Evolutionary conservation across 2,329 filamentous ascomycete species (phyloP).

Genomic region (Cladophialophora exuberans): DNA sequence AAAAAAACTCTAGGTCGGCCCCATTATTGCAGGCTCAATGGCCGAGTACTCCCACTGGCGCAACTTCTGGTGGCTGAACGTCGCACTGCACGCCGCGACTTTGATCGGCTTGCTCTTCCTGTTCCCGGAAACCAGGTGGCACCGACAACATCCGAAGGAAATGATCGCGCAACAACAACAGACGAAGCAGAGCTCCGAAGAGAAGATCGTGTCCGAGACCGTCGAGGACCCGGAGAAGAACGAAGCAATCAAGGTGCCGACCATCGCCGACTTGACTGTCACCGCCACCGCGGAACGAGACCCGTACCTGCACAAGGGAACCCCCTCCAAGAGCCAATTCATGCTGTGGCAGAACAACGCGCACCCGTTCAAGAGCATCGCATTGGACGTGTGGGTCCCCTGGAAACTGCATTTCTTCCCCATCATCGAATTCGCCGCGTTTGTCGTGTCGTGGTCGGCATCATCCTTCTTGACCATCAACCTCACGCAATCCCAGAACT

Average conservation of each 20-base stretch:
- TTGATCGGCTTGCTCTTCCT: constrained; percentile 12
- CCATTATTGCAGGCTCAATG: constrained; percentile 3
- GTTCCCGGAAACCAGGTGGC: constrained; percentile 20
- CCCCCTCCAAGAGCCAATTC: constrained; percentile 4
- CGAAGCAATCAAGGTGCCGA: background rate
- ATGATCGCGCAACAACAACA: background rate
- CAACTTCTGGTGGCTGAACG: constrained; percentile 52
- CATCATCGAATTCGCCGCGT: constrained; percentile 49
- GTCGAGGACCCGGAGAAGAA: background rate
- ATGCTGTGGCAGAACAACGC: constrained; percentile 3
- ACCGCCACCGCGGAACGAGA: background rate
- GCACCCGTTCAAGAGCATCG: constrained; percentile 40
- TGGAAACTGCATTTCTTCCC: constrained; percentile 49
- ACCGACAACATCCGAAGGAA: constrained; percentile 14
- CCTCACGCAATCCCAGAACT: constrained; percentile 58
- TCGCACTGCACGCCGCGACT: background rate
- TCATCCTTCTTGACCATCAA: constrained; percentile 57
- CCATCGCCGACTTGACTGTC: background rate
- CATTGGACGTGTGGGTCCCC: constrained; percentile 35
- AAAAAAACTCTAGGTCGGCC: constrained; percentile 19
- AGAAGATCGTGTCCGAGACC: background rate
- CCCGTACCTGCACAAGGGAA: background rate
- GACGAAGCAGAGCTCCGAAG: background rate
- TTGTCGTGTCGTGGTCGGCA: constrained; percentile 9
- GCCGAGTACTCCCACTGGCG: constrained; percentile 2